Percentiles rank a stretch among this genome's conserved stretches.
These are phyloP conservation scores for Ambrosiella cleistominuta DNA, from an alignment of 2,329 filamentous ascomycete genomes.

Conservation along the genomic window DNA sequence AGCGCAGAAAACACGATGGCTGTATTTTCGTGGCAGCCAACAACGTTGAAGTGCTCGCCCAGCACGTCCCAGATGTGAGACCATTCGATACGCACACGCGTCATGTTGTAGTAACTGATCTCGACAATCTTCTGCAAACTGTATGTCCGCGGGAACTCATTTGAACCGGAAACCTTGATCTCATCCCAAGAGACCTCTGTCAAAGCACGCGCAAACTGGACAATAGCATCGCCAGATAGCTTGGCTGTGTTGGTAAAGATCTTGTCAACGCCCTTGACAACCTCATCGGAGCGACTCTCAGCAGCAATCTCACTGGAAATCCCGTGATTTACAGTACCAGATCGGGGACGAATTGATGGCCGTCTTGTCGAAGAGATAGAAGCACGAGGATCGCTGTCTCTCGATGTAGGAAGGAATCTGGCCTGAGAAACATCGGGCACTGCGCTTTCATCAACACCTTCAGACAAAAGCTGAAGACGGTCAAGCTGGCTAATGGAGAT, in stretches of 20 bases:
- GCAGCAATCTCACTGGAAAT: constrained; percentile 68
- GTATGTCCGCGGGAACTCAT: constrained; percentile 89
- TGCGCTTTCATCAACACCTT: constrained; percentile 80
- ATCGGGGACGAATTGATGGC: constrained; percentile 10
- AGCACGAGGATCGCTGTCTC: constrained; percentile 43
- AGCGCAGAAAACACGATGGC: constrained; percentile 95
- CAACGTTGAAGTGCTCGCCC: constrained; percentile 96
- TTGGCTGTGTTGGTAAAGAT: constrained; percentile 96
- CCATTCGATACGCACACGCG: constrained; percentile 94
- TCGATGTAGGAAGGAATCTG: constrained; percentile 45
- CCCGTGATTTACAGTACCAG: constrained; percentile 31
- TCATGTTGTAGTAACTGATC: constrained; percentile 99
- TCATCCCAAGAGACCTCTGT: constrained; percentile 98
- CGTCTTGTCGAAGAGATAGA: constrained; percentile 38
- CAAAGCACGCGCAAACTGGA: constrained; percentile 80
- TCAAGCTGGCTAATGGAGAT: constrained; percentile 94
- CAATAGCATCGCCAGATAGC: constrained; percentile 81
- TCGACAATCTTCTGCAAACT: constrained; percentile 96
- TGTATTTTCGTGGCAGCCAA: constrained; percentile 91
- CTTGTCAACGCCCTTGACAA: constrained; percentile 79
- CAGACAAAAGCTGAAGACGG: constrained; percentile 82
- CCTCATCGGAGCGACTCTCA: constrained; percentile 82
- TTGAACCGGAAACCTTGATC: constrained; percentile 91
- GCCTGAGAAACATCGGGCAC: constrained; percentile 84
- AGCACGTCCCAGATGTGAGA: constrained; percentile 93